Conservation (phyloP, 2,329 filamentous ascomycete genomes). For the Colletotrichum lindemuthianum region DNA sequence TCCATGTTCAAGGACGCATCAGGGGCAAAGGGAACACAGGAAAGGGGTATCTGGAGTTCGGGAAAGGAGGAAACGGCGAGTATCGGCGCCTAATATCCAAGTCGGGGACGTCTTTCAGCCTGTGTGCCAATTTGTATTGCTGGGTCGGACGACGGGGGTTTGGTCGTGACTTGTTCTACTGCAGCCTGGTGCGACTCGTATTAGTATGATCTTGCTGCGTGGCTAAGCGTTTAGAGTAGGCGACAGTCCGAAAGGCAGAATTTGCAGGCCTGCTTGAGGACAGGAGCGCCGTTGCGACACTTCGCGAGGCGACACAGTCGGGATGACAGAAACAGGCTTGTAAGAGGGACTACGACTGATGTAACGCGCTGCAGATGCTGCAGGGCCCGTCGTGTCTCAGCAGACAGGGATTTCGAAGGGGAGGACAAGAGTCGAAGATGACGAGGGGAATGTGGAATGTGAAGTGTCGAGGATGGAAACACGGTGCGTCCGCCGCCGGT, state of each 20-base stretch:
- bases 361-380: conserved; percentile 34
- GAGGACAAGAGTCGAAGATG: conserved; percentile 21
- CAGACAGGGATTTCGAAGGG: conserved; percentile 19
- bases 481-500: conserved; percentile 18
- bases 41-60: conserved; percentile 34
- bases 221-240: conserved; percentile 4
- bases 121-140: conserved; percentile 16
- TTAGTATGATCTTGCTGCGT: conserved; percentile 27
- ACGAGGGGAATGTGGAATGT: conserved; percentile 16
- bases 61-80: conserved; percentile 28
- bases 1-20: conserved; percentile 75
- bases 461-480: conserved; percentile 16
- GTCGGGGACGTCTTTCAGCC: conserved; percentile 22
- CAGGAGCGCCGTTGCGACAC: conserved; percentile 25
- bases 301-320: conserved; percentile 26
- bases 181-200: conserved; percentile 28
- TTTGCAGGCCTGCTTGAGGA: neutral
- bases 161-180: conserved; percentile 29
- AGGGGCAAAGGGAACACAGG: conserved; percentile 38
- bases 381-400: conserved; percentile 32
- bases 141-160: conserved; percentile 22
- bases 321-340: conserved; percentile 23
- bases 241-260: neutral
- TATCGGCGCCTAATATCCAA: conserved; percentile 30
- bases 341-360: conserved; percentile 32